Evolutionary conservation across 2,329 filamentous ascomycete species (phyloP), one percentile per base, ranked within the genome.

Genomic region (Cladosporium sphaerospermum): DNA sequence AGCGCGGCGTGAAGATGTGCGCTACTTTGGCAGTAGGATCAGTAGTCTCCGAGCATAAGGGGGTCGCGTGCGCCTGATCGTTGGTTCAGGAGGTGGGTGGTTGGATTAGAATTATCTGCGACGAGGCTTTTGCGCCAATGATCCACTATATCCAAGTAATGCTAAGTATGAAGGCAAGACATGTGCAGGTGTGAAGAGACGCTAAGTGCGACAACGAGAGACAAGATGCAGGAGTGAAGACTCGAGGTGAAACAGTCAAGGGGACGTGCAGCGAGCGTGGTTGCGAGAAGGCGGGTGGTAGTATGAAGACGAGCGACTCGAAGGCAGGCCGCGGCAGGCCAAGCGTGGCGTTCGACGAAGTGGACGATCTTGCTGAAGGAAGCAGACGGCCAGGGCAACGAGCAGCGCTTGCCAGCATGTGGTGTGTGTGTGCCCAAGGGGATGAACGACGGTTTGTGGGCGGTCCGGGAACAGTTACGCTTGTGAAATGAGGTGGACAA

Each of bases 141-240:
- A 46, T 28, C 16, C 9, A 41, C 51, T 47, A 53, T 46, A 47
- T 47, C 43, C 51, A 47, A 18, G 31, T 37, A 39, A 44, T 51
- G 40, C 40, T 51, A 51, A 43, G 48, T 18, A 36, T 10, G 9
- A 37, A 40, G 11, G 40, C 32, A 28, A 51, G 40, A 51, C 48
- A 51, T 31, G 28, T 51, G 40, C 40, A 51, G n/a, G 31, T n/a
- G 39, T 51, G 48, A 51, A 51, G 48, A 51, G n/a, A 51, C 48
- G 48, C 48, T 51, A 51, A 37, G n/a, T 31, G 48, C n/a, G 44
- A 18, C 31, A 51, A 32, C 34, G 32, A 37, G 48, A 51, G 48
- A 51, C 48, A 51, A 51, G n/a, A 44, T 40, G 48, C 48, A 51
- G 48, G 48, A 51, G 48, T 51, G 48, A 51, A 51, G 48, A 51